Evolutionary conservation across 1,284 basidiomycete species (phyloP).

Genomic region (Ceraceosorus bombacis): DNA sequence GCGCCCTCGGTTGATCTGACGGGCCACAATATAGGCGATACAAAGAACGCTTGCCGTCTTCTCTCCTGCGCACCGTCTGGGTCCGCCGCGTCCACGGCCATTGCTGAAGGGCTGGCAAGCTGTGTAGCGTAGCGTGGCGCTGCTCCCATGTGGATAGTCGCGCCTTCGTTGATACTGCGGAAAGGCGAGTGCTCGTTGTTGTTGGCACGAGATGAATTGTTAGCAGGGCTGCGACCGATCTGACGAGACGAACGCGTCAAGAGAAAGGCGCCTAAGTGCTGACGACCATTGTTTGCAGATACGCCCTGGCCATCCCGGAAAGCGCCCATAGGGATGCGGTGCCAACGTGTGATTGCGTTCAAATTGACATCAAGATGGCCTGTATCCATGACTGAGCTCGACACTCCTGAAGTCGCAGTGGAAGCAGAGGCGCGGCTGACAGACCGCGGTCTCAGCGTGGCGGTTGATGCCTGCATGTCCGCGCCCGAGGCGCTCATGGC

Average conservation of each 20-base stretch:
- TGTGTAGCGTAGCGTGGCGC: conserved; percentile 19
- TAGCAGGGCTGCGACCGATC: neutral
- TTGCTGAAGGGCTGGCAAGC: conserved; percentile 24
- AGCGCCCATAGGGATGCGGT: conserved; percentile 44
- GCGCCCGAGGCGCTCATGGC: neutral
- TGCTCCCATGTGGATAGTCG: conserved; percentile 9
- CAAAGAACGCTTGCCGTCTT: conserved; percentile 27
- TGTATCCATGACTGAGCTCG: neutral
- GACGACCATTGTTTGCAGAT: conserved; percentile 13
- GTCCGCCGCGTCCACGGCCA: conserved; percentile 17
- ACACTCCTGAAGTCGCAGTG: neutral
- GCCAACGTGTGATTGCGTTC: conserved; percentile 42
- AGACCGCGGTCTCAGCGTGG: neutral
- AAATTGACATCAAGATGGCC: conserved; percentile 21
- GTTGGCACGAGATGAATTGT: neutral
- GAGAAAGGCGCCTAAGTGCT: conserved; percentile 30
- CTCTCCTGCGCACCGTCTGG: conserved; percentile 14
- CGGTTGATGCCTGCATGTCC: neutral
- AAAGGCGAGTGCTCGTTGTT: conserved; percentile 31
- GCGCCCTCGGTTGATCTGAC: conserved; percentile 21
- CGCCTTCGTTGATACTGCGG: conserved; percentile 13
- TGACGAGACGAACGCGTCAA: conserved; percentile 18
- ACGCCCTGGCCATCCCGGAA: conserved; percentile 40
- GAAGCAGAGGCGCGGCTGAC: neutral
- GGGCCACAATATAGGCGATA: conserved; percentile 37